Conservation (phyloP, 2,329 filamentous ascomycete species). For the Mycosphaerella sp. region DNA sequence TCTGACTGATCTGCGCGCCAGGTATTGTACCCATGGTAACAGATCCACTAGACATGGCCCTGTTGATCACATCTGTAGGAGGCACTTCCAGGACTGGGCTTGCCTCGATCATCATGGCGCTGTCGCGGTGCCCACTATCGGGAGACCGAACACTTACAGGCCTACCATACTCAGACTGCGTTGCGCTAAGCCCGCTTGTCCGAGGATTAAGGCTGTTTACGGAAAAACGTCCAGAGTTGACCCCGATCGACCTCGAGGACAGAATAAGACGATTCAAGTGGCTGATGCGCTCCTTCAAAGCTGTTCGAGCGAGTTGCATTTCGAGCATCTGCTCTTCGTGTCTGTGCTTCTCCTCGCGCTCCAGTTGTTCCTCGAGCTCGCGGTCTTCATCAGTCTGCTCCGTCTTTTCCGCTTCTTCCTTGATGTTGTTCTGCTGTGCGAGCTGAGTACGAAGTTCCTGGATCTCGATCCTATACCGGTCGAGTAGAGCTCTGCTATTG, state of each 20-base stretch:
- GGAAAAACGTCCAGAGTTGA: slow-evolving; percentile 69
- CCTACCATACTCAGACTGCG: slow-evolving; percentile 30
- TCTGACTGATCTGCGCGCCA: slow-evolving; percentile 26
- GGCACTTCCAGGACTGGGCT: slow-evolving; percentile 19
- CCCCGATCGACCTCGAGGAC: slow-evolving; percentile 90
- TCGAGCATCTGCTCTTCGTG: slow-evolving; percentile 98
- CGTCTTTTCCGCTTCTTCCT: slow-evolving; percentile 43
- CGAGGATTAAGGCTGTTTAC: slow-evolving; percentile 37
- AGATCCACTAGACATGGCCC: slow-evolving; percentile 29
- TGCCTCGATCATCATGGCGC: slow-evolving; percentile 35
- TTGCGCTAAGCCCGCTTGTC: slow-evolving; percentile 35
- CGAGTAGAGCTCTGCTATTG: slow-evolving; percentile 76
- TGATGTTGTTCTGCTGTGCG: slow-evolving; percentile 69
- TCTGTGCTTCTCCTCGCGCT: slow-evolving; percentile 63
- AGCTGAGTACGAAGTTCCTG: slow-evolving; percentile 72
- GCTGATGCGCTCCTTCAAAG: slow-evolving; percentile 93
- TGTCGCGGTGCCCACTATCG: slow-evolving; percentile 27
- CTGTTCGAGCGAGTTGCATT: slow-evolving; percentile 94
- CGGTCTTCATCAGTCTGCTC: slow-evolving; percentile 62
- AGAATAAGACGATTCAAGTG: slow-evolving; percentile 92
- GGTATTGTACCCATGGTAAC: slow-evolving; percentile 31
- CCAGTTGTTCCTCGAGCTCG: slow-evolving; percentile 58
- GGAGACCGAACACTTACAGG: slow-evolving; percentile 31
- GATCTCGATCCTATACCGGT: slow-evolving; percentile 92
- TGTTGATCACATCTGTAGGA: slow-evolving; percentile 24